Percentiles rank a stretch among this genome's conserved stretches.
Evolutionary conservation across 164 flowering plant species (phyloP).

Genomic region (Houttuynia cordata): DNA sequence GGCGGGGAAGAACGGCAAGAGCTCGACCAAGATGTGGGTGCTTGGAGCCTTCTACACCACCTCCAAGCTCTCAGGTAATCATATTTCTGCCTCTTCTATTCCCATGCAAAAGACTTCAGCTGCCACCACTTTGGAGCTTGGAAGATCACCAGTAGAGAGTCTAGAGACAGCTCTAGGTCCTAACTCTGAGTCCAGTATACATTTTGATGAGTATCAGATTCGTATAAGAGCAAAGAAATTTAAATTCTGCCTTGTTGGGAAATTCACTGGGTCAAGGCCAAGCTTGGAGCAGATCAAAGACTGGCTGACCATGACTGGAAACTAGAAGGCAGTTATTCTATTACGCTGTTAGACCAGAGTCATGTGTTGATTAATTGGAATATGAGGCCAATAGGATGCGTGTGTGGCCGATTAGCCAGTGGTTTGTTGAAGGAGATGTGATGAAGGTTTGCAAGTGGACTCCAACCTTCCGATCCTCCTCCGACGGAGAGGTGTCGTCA

Average conservation of each 20-base stretch:
- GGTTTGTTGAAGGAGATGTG: background rate
- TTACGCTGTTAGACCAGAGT: background rate
- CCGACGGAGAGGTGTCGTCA: background rate
- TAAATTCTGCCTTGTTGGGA: slow-evolving; percentile 1
- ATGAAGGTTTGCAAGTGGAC: background rate
- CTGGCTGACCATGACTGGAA: background rate
- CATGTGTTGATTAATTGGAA: background rate
- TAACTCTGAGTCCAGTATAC: background rate
- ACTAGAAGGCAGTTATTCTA: background rate
- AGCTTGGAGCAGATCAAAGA: background rate
- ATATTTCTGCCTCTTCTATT: background rate
- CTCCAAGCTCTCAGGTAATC: background rate
- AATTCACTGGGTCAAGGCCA: background rate
- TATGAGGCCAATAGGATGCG: background rate
- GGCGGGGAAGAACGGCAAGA: background rate
- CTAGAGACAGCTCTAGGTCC: background rate
- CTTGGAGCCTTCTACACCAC: background rate
- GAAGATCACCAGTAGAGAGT: background rate
- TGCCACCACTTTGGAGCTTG: background rate
- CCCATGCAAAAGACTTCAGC: background rate
- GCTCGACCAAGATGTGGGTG: background rate
- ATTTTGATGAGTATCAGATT: background rate
- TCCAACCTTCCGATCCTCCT: background rate
- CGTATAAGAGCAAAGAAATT: background rate
- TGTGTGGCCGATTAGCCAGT: background rate